Base-by-base conservation (phyloP, 345 rosid genomes). In the Adansonia digitata region DNA sequence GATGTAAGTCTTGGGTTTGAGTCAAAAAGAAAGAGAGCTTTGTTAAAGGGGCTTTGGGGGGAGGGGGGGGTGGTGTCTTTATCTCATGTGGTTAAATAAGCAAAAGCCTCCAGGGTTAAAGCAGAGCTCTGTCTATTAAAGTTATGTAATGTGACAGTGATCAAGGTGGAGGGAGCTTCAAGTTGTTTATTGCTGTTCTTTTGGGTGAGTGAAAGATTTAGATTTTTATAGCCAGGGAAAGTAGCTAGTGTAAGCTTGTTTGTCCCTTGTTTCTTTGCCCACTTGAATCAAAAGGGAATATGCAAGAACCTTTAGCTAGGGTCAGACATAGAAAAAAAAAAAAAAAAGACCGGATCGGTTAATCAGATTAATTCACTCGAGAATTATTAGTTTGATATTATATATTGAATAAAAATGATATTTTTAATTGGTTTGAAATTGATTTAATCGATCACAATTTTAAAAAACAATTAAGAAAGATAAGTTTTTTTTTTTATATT, bases 241-340 rank as follows among this genome's bases (percentile, higher is more conserved):
- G 64, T 4, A 48, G 17, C 2, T 5, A 14, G 37, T 5, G 63
- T 26, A 57, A 8, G n/a, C n/a, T 5, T 13, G n/a, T 27, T 56
- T 70, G 65, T 49, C n/a, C 79, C 75, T 39, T 77, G 14, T 77
- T 77, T 40, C 75, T 52, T 53, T 69, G 75, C 61, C 75, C 46
- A 5, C 52, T 53, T 29, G 48, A 71, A 52, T 27, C 24, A 42
- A 37, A 71, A 49, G 18, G 5, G 17, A 31, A 24, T 61, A 40
- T 5, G 8, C 5, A 45, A 46, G 60, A 22, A 37, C 53, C 52
- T 57, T 69, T 69, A n/a, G n/a, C n/a, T n/a, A n/a, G n/a, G n/a
- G n/a, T n/a, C n/a, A n/a, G n/a, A n/a, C n/a, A n/a, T n/a, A n/a
- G n/a, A n/a, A n/a, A n/a, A n/a, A n/a, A n/a, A n/a, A n/a, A n/a